Base-by-base conservation (phyloP, 805 yeast genomes). In the Barnettozyma californica region DNA sequence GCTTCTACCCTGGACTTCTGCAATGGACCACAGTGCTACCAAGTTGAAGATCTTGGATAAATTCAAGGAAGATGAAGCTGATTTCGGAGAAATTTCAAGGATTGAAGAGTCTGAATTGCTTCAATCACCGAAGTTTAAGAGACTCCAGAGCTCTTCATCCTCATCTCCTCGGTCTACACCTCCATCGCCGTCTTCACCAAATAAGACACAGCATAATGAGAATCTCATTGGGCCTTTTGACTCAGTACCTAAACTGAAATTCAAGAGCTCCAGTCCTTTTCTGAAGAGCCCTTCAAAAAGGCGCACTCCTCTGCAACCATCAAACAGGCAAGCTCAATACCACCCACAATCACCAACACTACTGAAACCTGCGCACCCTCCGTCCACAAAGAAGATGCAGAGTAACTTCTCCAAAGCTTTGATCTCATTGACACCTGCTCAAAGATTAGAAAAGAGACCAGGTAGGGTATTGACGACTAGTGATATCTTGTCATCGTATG, bases 351-450 rank as follows among this genome's bases (percentile, higher is more conserved):
- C 31, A 18, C 43, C 43, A 25, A n/a, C 44, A 5, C 44, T 41
- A n/a, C 21, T 38, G 26, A 47, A 47, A 26, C 37, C 43, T 20
- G 19, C 21, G 8, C 38, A n/a, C 13, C 44, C 27, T 8, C 16
- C 34, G 27, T 29, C 41, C 19, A 43, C 50, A 20, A 26, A 36
- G 21, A 44, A 35, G 31, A 44, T 39, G 5, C 43, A 41, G 14
- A 35, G 19, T 26, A 41, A 40, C 23, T 39, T 18, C 26, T 6
- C 38, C 9, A 33, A 18, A 34, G 39, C 47, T 2, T 19, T 40
- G 48, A 59, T 60, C 1, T 59, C 63, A 7, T 57, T 64, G 25
- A 77, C 81, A 0, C 82, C 82, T 8, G 80, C 80, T 0, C 82
- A 77, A 53, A 58, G 77, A 29, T 56, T 74, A 26, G 80, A 76